A percentile compares a stretch with the other conserved stretches of the same genome.
Conservation (phyloP, 345 rosid species). For the Acer yangbiense region DNA sequence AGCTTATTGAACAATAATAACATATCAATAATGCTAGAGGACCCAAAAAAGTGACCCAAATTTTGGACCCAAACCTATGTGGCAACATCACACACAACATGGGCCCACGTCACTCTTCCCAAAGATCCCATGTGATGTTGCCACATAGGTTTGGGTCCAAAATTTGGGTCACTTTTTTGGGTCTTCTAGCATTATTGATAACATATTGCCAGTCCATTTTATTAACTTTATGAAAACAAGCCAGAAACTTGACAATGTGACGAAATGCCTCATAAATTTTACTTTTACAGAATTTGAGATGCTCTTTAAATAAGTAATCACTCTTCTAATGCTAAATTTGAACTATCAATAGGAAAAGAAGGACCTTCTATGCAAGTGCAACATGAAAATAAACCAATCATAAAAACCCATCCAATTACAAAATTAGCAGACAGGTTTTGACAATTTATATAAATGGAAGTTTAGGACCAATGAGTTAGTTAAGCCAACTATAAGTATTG, state of each 20-base stretch:
- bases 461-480: neutral
- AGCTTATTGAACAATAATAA: neutral
- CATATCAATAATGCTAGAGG: too few species aligned
- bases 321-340: neutral
- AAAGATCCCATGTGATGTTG: too few species aligned
- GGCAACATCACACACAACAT: too few species aligned
- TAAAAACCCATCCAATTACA: neutral
- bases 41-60: too few species aligned
- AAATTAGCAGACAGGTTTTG: neutral
- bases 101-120: too few species aligned
- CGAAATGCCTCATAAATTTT: neutral
- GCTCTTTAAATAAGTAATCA: neutral
- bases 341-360: neutral
- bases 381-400: slow-evolving; percentile 8
- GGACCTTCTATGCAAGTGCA: neutral
- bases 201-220: neutral
- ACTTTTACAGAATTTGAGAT: neutral
- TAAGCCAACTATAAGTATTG: neutral
- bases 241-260: neutral
- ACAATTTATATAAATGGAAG: neutral
- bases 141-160: too few species aligned
- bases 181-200: too few species aligned
- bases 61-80: too few species aligned
- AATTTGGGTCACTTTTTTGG: too few species aligned
- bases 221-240: neutral